Percentiles rank a stretch among this genome's conserved stretches.
Conservation (phyloP, 495 filamentous ascomycete genomes). For the Podospora pseudocomata region DNA sequence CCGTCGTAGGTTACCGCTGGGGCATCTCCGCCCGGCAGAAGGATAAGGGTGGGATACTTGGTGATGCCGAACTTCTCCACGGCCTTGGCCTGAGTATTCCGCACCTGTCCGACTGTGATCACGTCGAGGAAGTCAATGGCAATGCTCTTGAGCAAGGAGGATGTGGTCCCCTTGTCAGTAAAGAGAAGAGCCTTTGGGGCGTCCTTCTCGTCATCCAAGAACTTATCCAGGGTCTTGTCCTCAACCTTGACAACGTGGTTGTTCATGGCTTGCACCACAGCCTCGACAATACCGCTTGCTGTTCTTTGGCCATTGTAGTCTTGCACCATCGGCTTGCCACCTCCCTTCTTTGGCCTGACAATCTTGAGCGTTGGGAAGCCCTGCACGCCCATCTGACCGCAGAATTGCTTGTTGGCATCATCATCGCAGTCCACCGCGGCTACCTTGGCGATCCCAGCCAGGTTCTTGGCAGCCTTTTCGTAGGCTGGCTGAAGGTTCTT, state of each 20-base stretch:
- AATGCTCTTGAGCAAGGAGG: slow-evolving; percentile 73
- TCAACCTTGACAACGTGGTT: slow-evolving; percentile 88
- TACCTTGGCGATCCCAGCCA: slow-evolving; percentile 88
- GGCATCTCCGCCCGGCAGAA: slow-evolving; percentile 70
- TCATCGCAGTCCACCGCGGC: slow-evolving; percentile 95
- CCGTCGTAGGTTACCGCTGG: slow-evolving; percentile 74
- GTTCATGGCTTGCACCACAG: slow-evolving; percentile 80
- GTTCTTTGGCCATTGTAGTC: slow-evolving; percentile 85
- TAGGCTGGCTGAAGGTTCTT: slow-evolving; percentile 92
- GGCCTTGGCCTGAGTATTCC: slow-evolving; percentile 72
- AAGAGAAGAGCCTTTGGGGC: slow-evolving; percentile 86
- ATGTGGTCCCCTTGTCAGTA: slow-evolving; percentile 87
- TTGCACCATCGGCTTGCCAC: slow-evolving; percentile 77
- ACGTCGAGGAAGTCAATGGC: slow-evolving; percentile 89
- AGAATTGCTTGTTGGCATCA: slow-evolving; percentile 87
- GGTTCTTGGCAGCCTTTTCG: slow-evolving; percentile 85
- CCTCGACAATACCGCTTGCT: slow-evolving; percentile 82
- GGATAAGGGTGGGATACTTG: slow-evolving; percentile 74
- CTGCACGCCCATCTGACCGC: slow-evolving; percentile 82
- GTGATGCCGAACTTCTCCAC: slow-evolving; percentile 71
- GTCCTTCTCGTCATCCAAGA: slow-evolving; percentile 68
- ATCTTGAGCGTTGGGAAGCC: slow-evolving; percentile 98
- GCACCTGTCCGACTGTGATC: slow-evolving; percentile 78
- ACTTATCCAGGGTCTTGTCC: slow-evolving; percentile 74
- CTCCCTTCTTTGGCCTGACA: slow-evolving; percentile 71